Evolutionary conservation across 352 stramenopile species (phyloP).

Genomic region (Pythium aristosporum): DNA sequence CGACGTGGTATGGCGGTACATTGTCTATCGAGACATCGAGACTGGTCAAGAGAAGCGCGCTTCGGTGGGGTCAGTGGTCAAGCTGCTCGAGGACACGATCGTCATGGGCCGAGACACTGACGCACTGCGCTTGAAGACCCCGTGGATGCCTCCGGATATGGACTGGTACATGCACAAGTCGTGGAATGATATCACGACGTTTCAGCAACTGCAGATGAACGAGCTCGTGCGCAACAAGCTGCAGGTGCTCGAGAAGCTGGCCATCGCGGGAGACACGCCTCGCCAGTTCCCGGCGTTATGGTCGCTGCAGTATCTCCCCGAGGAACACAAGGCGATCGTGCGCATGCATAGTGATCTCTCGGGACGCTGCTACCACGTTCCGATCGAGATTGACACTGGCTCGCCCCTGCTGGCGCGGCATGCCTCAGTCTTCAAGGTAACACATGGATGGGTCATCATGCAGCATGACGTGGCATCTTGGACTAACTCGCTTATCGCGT

Average conservation of each 20-base stretch:
- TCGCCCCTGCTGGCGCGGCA: slow-evolving; percentile 19
- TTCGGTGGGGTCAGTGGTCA: background rate
- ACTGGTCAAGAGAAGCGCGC: background rate
- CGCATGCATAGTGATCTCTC: slow-evolving; percentile 26
- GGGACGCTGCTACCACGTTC: slow-evolving; percentile 24
- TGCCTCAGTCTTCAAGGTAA: slow-evolving; percentile 1
- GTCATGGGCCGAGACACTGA: background rate
- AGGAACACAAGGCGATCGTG: slow-evolving; percentile 9
- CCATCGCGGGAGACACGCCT: slow-evolving; percentile 4
- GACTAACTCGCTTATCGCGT: background rate
- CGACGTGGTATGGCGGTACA: slow-evolving; percentile 2
- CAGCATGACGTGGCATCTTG: background rate
- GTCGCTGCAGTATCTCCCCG: slow-evolving; percentile 10
- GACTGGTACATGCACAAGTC: slow-evolving; percentile 12
- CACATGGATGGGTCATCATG: background rate
- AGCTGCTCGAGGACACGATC: background rate
- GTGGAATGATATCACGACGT: slow-evolving; percentile 10
- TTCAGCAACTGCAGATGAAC: slow-evolving; percentile 14
- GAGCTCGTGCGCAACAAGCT: slow-evolving; percentile 14
- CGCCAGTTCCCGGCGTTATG: slow-evolving; percentile 23
- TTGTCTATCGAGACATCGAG: background rate
- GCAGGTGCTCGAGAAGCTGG: slow-evolving; percentile 17
- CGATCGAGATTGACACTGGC: slow-evolving; percentile 21
- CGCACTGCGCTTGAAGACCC: background rate
- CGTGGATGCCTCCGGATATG: slow-evolving; percentile 22